Evolutionary conservation across 202 grass and related monocot species (phyloP), one percentile per base, ranked within the genome.

Genomic region (Musa balbisiana): DNA sequence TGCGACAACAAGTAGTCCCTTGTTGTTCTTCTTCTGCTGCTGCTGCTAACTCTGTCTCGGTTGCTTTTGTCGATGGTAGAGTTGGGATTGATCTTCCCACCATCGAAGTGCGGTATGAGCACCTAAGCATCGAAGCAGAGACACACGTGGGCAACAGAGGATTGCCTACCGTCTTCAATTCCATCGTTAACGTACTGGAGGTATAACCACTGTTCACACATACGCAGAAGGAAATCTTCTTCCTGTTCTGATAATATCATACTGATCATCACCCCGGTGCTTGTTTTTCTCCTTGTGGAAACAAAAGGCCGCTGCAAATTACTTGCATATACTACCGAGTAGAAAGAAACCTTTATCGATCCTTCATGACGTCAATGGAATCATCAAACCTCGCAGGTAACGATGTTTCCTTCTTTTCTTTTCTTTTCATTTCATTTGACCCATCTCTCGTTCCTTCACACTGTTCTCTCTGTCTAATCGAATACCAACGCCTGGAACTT

Each of bases 51-150:
- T 74, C 62, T 60, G 27, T 27, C 27, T 27, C 27, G 27, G 27
- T 65, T 19, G 4, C 67, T 20, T 25, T 1, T 56, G 2, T 52
- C 22, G 13, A 10, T 21, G 69, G 16, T 75, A 92, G 90, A 19
- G 90, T 93, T 13, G 90, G 90, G 60, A 77, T 93, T 1, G 90
- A 90, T 73, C 73, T 87, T 50, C 90, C 90, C 1, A 85, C 80
- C 15, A 93, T 93, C 10, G 85, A 93, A 69, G 90, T 93, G 75
- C 75, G 90, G 15, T 90, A 87, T 17, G 90, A 93, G 24, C 70
- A 90, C 79, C 81, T 93, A 19, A 84, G 67, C 75, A 80, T 93
- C 54, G 82, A 93, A 43, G 87, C 90, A 9, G 74, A 84, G 15
- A 79, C 87, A 0, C 77, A 86, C 54, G 82, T 93, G 1, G 90